Conservation (phyloP, 768 basidiomycete species). For the Multifurca ochricompacta region DNA sequence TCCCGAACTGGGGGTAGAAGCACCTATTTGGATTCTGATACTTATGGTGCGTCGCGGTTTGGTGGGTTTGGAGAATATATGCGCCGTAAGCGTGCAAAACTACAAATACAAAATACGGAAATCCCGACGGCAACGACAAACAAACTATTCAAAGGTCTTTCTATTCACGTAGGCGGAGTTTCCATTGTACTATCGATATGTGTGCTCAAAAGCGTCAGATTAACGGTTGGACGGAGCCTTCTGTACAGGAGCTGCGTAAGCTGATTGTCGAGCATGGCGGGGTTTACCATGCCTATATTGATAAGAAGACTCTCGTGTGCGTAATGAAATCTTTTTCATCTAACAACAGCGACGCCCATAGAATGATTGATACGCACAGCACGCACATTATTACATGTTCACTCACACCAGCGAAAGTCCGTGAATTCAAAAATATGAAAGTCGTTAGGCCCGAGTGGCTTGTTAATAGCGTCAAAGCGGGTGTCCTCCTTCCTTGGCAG, state of each 20-base stretch:
- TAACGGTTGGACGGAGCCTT: conserved; percentile 84
- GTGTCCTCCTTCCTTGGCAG: conserved; percentile 70
- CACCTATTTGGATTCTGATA: conserved; percentile 25
- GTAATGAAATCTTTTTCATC: conserved; percentile 26
- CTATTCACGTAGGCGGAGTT: conserved; percentile 64
- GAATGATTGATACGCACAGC: conserved; percentile 30
- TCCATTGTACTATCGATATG: not conserved
- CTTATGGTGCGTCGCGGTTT: conserved; percentile 74
- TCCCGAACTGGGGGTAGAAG: not conserved
- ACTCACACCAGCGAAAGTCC: conserved; percentile 82
- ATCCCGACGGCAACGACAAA: conserved; percentile 29
- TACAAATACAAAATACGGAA: conserved; percentile 69
- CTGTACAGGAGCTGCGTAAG: conserved; percentile 74
- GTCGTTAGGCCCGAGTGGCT: conserved; percentile 89
- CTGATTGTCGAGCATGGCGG: conserved; percentile 82
- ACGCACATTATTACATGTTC: conserved; percentile 91
- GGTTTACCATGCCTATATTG: conserved; percentile 74
- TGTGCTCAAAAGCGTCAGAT: conserved; percentile 41
- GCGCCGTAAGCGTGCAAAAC: conserved; percentile 81
- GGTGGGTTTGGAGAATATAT: conserved; percentile 86
- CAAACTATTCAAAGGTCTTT: conserved; percentile 62
- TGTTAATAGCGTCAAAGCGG: conserved; percentile 62
- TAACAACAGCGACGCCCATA: not conserved
- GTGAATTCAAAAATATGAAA: conserved; percentile 85
- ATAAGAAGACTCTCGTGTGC: conserved; percentile 66